phyloP scores from a whole-genome alignment of 1,284 basidiomycete species.

The Volvariella volvacea region DNA sequence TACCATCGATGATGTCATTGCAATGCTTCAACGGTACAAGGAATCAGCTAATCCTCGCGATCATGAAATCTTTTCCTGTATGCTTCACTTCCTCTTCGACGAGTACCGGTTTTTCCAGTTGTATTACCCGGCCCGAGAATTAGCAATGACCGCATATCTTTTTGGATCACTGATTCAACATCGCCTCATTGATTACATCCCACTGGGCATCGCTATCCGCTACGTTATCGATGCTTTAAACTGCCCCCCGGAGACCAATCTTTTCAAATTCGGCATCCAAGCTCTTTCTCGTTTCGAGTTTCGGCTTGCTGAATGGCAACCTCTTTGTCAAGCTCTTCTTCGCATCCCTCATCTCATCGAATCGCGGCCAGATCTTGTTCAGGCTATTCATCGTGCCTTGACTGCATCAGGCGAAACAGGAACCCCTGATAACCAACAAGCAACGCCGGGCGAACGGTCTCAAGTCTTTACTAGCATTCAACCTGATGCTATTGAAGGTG shows the following conservation, averaged over 20 bases:
- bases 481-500: slow-evolving; percentile 55
- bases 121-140: slow-evolving; percentile 89
- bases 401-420: slow-evolving; percentile 39
- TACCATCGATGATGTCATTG: slow-evolving; percentile 90
- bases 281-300: slow-evolving; percentile 87
- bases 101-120: slow-evolving; percentile 99
- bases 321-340: slow-evolving; percentile 85
- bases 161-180: slow-evolving; percentile 96
- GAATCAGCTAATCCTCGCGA: slow-evolving; percentile 80
- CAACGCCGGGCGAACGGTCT: slow-evolving; percentile 33
- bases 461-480: slow-evolving; percentile 71
- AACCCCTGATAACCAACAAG: slow-evolving; percentile 31
- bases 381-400: slow-evolving; percentile 69
- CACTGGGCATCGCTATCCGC: slow-evolving; percentile 94
- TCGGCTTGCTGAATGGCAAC: slow-evolving; percentile 90
- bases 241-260: slow-evolving; percentile 84
- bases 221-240: slow-evolving; percentile 94
- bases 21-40: slow-evolving; percentile 82
- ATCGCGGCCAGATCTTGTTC: slow-evolving; percentile 80
- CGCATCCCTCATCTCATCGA: slow-evolving; percentile 86
- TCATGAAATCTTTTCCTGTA: slow-evolving; percentile 97
- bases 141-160: slow-evolving; percentile 93
- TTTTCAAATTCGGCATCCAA: slow-evolving; percentile 95
- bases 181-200: slow-evolving; percentile 91
- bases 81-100: slow-evolving; percentile 99